Percentiles rank a stretch among this genome's conserved stretches.
phyloP scores from a whole-genome alignment of 164 flowering plant genomes.

The Brasenia schreberi region DNA sequence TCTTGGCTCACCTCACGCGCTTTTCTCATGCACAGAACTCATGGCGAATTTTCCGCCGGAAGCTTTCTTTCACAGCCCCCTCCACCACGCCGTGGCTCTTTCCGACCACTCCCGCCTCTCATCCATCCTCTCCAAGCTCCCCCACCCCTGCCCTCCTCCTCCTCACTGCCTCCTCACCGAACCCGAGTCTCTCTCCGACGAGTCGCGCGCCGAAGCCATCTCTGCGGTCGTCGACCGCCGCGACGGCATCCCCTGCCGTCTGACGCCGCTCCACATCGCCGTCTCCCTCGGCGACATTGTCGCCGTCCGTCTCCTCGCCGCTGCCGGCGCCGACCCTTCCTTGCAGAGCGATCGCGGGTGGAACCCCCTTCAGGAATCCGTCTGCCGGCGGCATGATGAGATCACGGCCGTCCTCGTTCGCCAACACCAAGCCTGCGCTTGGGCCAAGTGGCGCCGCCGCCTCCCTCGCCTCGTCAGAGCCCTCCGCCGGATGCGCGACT shows the following conservation, averaged over 20 bases:
- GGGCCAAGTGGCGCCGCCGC: conserved; percentile 92
- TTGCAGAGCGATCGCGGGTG: conserved; percentile 80
- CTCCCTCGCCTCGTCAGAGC: conserved; percentile 67
- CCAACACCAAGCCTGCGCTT: conserved; percentile 55
- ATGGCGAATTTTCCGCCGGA: conserved; percentile 8
- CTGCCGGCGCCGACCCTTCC: conserved; percentile 78
- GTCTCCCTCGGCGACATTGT: conserved; percentile 50
- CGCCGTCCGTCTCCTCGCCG: conserved; percentile 38
- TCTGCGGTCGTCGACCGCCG: conserved; percentile 72
- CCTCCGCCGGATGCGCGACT: conserved; percentile 78
- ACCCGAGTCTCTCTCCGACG: conserved; percentile 64
- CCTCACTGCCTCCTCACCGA: conserved; percentile 46
- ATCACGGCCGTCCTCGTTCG: conserved; percentile 39
- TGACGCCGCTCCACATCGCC: conserved; percentile 83
- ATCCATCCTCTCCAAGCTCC: conserved; percentile 44
- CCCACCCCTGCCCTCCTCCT: conserved; percentile 49
- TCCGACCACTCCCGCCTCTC: conserved; percentile 56
- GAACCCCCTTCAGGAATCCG: conserved; percentile 80
- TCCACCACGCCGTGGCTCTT: conserved; percentile 60
- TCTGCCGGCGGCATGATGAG: conserved; percentile 38
- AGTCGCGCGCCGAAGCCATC: conserved; percentile 48
- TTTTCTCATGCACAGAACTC: not conserved
- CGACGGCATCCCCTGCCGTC: conserved; percentile 57
- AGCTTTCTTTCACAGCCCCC: conserved; percentile 67
- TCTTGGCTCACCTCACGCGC: not conserved